Conservation (phyloP, 1,284 basidiomycete species). For the Tilletia horrida region DNA sequence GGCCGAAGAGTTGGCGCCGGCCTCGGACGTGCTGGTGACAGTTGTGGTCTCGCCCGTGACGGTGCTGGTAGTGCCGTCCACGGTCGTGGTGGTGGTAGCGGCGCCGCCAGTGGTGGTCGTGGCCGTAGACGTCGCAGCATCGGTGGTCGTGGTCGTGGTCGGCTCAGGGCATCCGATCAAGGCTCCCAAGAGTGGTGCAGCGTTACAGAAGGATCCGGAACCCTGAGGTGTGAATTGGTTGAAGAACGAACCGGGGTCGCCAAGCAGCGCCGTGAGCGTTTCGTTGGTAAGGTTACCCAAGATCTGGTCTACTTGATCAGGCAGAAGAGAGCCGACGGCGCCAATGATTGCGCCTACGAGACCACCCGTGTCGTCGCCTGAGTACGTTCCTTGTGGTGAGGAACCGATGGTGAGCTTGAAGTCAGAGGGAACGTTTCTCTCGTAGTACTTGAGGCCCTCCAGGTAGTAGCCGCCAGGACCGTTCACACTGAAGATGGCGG, state of each 20-base stretch:
- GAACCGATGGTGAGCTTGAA: slow-evolving; percentile 1
- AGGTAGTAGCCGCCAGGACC: background rate
- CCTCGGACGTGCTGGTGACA: too few species aligned
- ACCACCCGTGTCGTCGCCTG: background rate
- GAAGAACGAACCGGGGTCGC: background rate
- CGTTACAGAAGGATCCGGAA: background rate
- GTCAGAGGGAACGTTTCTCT: background rate
- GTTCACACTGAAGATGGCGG: background rate
- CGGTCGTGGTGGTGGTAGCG: background rate
- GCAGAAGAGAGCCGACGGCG: background rate
- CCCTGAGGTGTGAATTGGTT: background rate
- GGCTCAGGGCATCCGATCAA: background rate
- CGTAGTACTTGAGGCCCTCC: slow-evolving; percentile 5
- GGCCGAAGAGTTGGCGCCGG: too few species aligned
- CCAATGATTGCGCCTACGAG: background rate
- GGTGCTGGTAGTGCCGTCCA: background rate
- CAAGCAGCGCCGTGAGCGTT: background rate
- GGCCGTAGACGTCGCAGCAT: background rate
- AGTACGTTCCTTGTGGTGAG: background rate
- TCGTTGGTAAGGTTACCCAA: background rate
- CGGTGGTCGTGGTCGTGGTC: background rate
- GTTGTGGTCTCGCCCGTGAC: too few species aligned
- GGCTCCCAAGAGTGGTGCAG: background rate
- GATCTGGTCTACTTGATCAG: background rate
- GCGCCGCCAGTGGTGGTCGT: background rate